Conservation (phyloP, 2,329 filamentous ascomycete species). For the Alternaria brassicae region DNA sequence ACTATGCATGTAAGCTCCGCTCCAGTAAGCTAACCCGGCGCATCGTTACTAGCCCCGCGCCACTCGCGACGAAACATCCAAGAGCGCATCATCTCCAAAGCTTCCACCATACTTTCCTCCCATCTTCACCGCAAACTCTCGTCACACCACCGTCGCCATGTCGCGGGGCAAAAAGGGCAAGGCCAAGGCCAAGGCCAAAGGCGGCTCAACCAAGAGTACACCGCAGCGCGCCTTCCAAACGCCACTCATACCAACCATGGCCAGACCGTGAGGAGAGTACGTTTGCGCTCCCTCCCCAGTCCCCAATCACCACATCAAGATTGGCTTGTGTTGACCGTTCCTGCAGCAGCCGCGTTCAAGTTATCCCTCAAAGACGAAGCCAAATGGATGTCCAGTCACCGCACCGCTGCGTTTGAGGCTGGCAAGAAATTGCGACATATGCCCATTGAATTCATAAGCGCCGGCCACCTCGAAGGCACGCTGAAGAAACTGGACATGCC, state of each 20-base stretch:
- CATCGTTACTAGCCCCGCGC: conserved; percentile 10
- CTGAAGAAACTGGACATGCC: conserved; percentile 39
- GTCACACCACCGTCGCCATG: conserved; percentile 24
- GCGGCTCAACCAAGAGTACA: conserved; percentile 27
- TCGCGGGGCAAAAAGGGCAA: conserved; percentile 38
- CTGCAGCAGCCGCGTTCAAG: conserved; percentile 23
- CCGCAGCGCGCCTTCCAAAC: conserved; percentile 29
- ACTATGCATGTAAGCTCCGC: no score
- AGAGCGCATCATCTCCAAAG: conserved; percentile 17
- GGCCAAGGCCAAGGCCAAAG: conserved; percentile 37
- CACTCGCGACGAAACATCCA: conserved; percentile 3
- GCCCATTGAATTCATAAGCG: conserved; percentile 67
- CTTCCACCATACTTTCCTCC: background rate
- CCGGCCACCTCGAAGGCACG: conserved; percentile 55
- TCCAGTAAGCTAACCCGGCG: conserved; percentile 5
- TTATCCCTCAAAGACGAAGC: conserved; percentile 66
- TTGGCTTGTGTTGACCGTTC: conserved; percentile 28
- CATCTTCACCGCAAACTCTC: background rate
- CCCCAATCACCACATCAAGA: conserved; percentile 5
- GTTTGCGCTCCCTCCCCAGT: conserved; percentile 19
- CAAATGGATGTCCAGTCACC: conserved; percentile 62
- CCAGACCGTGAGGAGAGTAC: conserved; percentile 26
- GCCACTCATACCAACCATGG: conserved; percentile 22
- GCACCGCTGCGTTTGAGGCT: conserved; percentile 54
- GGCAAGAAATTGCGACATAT: conserved; percentile 62